Percentiles rank a stretch among this genome's conserved stretches.
Evolutionary conservation across 2,329 filamentous ascomycete genomes (phyloP).

Genomic region (Fusarium oligoseptatum): DNA sequence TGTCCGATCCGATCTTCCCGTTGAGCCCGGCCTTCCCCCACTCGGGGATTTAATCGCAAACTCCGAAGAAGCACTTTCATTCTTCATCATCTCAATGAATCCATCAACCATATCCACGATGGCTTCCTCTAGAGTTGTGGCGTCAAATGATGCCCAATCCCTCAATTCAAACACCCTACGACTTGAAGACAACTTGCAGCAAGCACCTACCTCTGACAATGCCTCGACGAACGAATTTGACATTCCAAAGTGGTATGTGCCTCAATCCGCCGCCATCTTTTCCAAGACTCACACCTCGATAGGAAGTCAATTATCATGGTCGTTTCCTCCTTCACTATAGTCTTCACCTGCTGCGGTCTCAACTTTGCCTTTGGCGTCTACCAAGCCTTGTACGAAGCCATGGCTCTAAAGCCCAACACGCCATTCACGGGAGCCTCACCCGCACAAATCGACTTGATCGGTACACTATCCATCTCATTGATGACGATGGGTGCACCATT

Average conservation of each 20-base stretch:
- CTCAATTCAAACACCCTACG: no score
- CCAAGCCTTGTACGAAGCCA: constrained; percentile 14
- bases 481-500: background rate
- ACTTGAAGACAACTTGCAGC: background rate
- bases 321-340: background rate
- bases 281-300: background rate
- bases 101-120: background rate
- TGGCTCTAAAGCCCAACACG: constrained; percentile 4
- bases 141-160: background rate
- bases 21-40: background rate
- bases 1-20: background rate
- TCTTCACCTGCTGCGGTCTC: constrained; percentile 22
- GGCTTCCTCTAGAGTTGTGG: background rate
- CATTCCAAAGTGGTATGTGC: background rate
- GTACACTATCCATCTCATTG: background rate
- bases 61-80: background rate
- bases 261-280: background rate
- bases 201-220: background rate
- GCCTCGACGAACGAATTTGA: background rate
- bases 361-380: constrained; percentile 24
- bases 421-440: constrained; percentile 1
- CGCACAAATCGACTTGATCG: background rate
- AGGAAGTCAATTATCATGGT: background rate
- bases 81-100: background rate
- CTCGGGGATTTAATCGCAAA: background rate